Evolutionary conservation across 2,329 filamentous ascomycete species (phyloP).

Genomic region (Alternaria sp.): DNA sequence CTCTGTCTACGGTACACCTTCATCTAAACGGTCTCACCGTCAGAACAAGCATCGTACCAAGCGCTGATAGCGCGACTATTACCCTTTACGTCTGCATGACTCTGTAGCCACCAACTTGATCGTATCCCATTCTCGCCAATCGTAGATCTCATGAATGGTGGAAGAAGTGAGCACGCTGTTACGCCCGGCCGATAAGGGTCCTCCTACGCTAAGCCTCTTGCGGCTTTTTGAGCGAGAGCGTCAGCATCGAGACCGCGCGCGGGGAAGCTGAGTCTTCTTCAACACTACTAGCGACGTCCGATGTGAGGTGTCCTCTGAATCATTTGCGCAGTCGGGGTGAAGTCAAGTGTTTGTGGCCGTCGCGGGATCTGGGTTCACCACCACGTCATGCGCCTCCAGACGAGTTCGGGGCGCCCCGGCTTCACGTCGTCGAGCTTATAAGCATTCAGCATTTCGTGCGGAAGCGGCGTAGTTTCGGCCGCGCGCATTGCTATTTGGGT

Average conservation of each 20-base stretch:
- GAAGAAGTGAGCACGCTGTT: not conserved
- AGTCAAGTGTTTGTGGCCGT: no score
- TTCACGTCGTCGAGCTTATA: no score
- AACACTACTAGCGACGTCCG: no score
- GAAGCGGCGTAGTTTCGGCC: no score
- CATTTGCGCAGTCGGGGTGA: no score
- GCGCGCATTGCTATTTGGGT: no score
- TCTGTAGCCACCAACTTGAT: not conserved
- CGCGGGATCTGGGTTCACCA: no score
- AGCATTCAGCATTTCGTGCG: no score
- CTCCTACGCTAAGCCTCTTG: conserved; percentile 10
- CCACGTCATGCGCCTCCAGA: no score
- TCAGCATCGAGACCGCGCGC: not conserved
- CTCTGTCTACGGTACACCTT: not conserved
- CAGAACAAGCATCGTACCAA: not conserved
- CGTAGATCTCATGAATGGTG: not conserved
- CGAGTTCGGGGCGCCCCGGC: no score
- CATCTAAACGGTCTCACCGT: not conserved
- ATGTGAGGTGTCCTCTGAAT: no score
- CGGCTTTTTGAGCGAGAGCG: conserved; percentile 18
- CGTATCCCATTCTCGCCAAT: not conserved
- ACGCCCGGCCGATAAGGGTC: not conserved
- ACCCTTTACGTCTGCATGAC: not conserved
- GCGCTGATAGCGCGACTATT: not conserved
- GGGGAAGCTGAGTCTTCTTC: not conserved